phyloP scores from a whole-genome alignment of 2,329 filamentous ascomycete genomes.

The Colletotrichum agaves region DNA sequence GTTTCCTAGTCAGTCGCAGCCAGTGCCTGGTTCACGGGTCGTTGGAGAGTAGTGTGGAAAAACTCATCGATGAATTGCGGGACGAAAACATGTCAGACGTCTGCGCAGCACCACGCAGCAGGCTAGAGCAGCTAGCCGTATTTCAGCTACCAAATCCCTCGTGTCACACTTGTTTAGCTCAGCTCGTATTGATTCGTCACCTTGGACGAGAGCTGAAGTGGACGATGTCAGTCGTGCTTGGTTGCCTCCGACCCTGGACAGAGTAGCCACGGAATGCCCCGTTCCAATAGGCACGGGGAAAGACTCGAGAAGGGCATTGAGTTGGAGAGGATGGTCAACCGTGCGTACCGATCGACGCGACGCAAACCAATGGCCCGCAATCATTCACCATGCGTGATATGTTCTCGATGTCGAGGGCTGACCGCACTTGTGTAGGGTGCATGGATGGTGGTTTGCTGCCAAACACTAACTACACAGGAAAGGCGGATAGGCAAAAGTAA shows the following conservation, averaged over 20 bases:
- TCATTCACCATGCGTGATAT: neutral
- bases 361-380: slow-evolving; percentile 6
- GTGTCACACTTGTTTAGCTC: slow-evolving; percentile 14
- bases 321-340: slow-evolving; percentile 14
- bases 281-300: slow-evolving; percentile 17
- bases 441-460: neutral
- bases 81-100: neutral
- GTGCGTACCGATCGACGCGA: slow-evolving; percentile 30
- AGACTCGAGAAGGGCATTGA: neutral
- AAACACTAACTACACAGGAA: neutral
- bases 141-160: slow-evolving; percentile 3
- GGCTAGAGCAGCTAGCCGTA: neutral
- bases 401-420: no score
- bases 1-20: neutral
- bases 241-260: slow-evolving; percentile 10
- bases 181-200: neutral
- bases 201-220: neutral
- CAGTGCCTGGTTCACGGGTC: neutral
- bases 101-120: neutral
- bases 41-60: neutral
- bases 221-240: neutral
- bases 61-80: slow-evolving; percentile 13
- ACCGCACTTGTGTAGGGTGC: neutral
- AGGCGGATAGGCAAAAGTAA: neutral
- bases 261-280: slow-evolving; percentile 5